Conservation (phyloP, 139 green algal genomes). For the Chlorella sp. region DNA sequence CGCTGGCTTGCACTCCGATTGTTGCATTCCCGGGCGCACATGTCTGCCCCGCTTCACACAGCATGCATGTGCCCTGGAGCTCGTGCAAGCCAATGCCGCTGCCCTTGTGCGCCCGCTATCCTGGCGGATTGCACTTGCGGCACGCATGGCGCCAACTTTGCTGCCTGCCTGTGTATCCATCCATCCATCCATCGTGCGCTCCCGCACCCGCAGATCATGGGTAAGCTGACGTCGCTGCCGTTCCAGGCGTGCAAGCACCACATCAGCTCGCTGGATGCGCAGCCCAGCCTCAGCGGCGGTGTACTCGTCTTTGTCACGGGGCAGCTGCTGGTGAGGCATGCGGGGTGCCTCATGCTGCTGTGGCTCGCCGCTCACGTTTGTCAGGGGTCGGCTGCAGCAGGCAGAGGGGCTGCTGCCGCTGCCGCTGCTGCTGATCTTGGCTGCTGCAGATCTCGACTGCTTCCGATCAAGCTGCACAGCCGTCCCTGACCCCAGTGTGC, state of each 20-base stretch:
- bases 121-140: no score
- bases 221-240: slow-evolving; percentile 81
- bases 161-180: not conserved
- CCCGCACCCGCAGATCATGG: slow-evolving; percentile 53
- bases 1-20: no score
- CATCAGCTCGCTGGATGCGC: slow-evolving; percentile 78
- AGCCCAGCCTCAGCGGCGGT: slow-evolving; percentile 80
- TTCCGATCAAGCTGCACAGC: no score
- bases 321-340: slow-evolving; percentile 76
- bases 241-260: slow-evolving; percentile 85
- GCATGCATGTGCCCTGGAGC: not conserved
- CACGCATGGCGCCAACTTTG: not conserved
- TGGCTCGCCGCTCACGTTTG: not conserved
- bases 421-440: no score
- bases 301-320: slow-evolving; percentile 93
- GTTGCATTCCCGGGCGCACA: no score
- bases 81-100: no score
- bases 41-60: no score
- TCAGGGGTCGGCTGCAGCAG: no score
- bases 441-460: no score
- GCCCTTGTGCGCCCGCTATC: no score
- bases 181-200: not conserved
- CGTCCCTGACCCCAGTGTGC: not conserved
- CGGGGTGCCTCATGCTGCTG: not conserved
- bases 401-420: not conserved